Evolutionary conservation across 345 rosid species (phyloP).

Genomic region (Lagerstroemia speciosa): DNA sequence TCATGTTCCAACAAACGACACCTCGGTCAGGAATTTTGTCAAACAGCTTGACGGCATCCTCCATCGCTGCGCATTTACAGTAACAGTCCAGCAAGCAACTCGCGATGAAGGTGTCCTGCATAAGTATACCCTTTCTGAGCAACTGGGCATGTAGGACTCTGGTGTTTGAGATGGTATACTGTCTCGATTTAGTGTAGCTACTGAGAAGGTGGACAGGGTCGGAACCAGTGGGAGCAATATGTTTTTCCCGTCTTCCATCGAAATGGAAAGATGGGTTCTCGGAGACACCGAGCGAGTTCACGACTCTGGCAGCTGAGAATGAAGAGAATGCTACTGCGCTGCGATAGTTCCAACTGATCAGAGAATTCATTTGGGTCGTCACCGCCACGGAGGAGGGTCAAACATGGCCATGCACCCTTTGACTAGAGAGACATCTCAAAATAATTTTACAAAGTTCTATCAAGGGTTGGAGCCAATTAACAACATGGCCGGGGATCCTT

Average conservation of each 20-base stretch:
- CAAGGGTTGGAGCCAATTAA: too few relatives aligned
- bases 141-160: conserved; percentile 36
- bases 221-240: conserved; percentile 2
- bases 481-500: too few relatives aligned
- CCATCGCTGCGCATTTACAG: conserved; percentile 32
- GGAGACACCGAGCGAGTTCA: conserved; percentile 24
- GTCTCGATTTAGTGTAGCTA: conserved; percentile 22
- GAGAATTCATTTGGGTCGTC: conserved; percentile 28
- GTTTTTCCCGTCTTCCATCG: conserved; percentile 11
- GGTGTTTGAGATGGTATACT: conserved; percentile 23
- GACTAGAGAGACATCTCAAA: too few relatives aligned
- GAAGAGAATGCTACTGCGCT: conserved; percentile 10
- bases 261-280: conserved; percentile 10
- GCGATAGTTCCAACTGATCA: conserved; percentile 18
- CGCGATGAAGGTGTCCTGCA: conserved; percentile 24
- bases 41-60: conserved; percentile 52
- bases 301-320: conserved; percentile 11
- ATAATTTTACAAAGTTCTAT: too few relatives aligned
- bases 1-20: conserved; percentile 52
- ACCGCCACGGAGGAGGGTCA: not conserved
- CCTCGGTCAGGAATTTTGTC: conserved; percentile 46
- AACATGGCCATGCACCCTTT: too few relatives aligned
- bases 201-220: conserved; percentile 35
- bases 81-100: conserved; percentile 44
- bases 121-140: conserved; percentile 25